phyloP scores from a whole-genome alignment of 2,329 filamentous ascomycete genomes.

The Colletotrichum navitas region DNA sequence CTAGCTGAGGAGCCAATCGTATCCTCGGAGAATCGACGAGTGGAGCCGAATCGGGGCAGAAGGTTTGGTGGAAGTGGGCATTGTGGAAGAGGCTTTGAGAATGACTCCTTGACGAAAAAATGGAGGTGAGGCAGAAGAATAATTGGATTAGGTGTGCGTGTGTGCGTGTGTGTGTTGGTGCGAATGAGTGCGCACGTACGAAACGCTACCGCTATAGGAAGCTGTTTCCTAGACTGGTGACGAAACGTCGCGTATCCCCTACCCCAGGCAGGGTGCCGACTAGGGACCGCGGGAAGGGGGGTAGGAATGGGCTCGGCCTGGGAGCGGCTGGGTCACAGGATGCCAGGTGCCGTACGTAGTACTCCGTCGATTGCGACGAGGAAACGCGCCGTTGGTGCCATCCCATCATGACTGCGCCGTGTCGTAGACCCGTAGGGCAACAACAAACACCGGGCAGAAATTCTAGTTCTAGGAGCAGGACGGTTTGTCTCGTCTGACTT shows the following conservation, averaged over 20 bases:
- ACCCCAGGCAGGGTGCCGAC: slow-evolving; percentile 33
- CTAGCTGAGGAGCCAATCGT: slow-evolving; percentile 26
- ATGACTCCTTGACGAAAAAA: background rate
- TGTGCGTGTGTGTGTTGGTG: slow-evolving; percentile 1
- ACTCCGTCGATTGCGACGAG: too few relatives aligned
- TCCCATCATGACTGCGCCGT: background rate
- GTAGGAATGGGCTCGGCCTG: background rate
- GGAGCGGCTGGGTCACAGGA: slow-evolving; percentile 3
- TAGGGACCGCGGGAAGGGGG: slow-evolving; percentile 16
- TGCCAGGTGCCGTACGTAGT: background rate
- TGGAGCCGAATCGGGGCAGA: slow-evolving; percentile 2
- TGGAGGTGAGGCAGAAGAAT: background rate
- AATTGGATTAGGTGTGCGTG: background rate
- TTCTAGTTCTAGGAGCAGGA: slow-evolving; percentile 17
- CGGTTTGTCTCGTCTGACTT: slow-evolving; percentile 25
- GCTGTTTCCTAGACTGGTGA: slow-evolving; percentile 27
- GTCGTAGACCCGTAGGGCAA: too few relatives aligned
- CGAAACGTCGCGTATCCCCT: slow-evolving; percentile 35
- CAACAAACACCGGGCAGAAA: background rate
- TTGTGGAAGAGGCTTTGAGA: background rate
- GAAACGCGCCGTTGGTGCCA: background rate
- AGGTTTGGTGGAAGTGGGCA: slow-evolving; percentile 10
- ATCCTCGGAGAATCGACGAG: slow-evolving; percentile 16
- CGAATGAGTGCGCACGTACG: background rate
- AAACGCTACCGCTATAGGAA: background rate